Evolutionary conservation across 768 basidiomycete genomes (phyloP).

Genomic region (Trametes sanguinea): DNA sequence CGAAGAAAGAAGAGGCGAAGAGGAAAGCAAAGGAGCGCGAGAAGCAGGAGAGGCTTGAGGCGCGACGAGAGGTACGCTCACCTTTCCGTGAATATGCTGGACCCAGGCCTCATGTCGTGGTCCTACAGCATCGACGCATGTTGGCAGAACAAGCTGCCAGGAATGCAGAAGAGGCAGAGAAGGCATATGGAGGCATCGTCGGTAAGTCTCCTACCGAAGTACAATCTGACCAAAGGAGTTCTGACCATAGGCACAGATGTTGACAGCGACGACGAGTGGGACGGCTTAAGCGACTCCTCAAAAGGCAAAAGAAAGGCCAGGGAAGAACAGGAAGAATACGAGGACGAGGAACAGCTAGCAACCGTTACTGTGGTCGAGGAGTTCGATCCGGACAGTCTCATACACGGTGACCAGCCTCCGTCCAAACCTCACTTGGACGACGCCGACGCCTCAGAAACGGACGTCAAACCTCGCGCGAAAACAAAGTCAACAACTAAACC

Average conservation of each 20-base stretch:
- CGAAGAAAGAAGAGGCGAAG: conserved; percentile 74
- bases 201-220: conserved; percentile 11
- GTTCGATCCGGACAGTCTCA: conserved; percentile 72
- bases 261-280: conserved; percentile 42
- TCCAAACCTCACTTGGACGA: conserved; percentile 20
- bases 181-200: conserved; percentile 56
- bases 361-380: conserved; percentile 93
- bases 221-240: neutral
- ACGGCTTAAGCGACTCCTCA: conserved; percentile 47
- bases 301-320: conserved; percentile 27
- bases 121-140: conserved; percentile 67
- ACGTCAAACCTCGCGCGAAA: conserved; percentile 21
- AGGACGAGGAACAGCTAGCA: conserved; percentile 82
- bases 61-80: conserved; percentile 71
- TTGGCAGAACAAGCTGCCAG: conserved; percentile 75
- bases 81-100: neutral
- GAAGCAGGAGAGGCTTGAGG: conserved; percentile 71
- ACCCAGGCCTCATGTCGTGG: conserved; percentile 1
- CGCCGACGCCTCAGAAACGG: conserved; percentile 10
- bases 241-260: neutral
- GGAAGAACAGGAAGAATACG: conserved; percentile 67
- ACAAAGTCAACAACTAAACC: conserved; percentile 23
- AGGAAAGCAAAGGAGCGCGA: conserved; percentile 75
- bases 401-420: conserved; percentile 42
- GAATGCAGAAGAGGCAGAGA: conserved; percentile 79